Conservation (phyloP, 768 basidiomycete species). For the Lactarius evosmus region DNA sequence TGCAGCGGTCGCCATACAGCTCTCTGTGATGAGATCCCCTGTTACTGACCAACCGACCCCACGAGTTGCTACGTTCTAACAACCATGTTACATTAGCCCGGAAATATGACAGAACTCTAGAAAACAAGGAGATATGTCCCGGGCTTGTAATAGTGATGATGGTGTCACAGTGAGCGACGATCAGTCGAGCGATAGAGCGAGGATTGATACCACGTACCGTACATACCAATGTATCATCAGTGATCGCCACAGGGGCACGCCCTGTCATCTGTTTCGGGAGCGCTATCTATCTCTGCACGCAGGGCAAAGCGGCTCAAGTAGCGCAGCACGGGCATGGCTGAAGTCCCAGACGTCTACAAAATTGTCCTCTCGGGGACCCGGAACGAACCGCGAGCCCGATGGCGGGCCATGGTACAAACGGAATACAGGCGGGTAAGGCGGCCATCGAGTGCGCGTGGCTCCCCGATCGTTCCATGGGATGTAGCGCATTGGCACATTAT, state of each 20-base stretch:
- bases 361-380: neutral
- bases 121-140: constrained; percentile 14
- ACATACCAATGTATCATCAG: constrained; percentile 12
- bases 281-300: neutral
- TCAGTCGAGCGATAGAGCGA: neutral
- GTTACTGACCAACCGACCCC: too few relatives aligned
- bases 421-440: neutral
- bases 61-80: neutral
- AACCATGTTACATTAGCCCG: neutral
- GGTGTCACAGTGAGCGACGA: neutral
- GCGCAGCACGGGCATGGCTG: neutral
- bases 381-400: constrained; percentile 5
- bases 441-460: neutral
- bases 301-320: neutral
- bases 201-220: constrained; percentile 1
- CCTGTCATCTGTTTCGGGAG: neutral
- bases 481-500: neutral
- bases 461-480: constrained; percentile 18
- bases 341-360: constrained; percentile 6
- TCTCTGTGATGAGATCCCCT: too few relatives aligned
- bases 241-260: neutral
- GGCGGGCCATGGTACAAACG: neutral
- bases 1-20: too few relatives aligned
- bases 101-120: neutral
- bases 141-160: neutral